These are phyloP conservation scores for Holtermannia corniformis DNA, from an alignment of 768 basidiomycete species.

Conservation along the genomic window DNA sequence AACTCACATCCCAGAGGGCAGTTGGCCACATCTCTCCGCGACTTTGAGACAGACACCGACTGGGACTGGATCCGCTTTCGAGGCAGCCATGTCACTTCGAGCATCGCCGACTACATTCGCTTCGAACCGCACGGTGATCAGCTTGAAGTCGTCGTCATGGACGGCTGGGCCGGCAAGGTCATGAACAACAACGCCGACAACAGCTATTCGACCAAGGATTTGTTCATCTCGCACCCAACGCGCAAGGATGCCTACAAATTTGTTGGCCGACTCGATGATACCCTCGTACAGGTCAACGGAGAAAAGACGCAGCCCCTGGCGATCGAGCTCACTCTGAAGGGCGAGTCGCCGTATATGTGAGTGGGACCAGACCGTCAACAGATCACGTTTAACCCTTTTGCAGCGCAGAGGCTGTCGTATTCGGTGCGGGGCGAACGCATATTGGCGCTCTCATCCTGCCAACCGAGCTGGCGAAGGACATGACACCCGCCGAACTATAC, in stretches of 20 bases:
- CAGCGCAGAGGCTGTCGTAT: constrained; percentile 51
- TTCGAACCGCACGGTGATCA: constrained; percentile 43
- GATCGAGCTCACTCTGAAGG: constrained; percentile 34
- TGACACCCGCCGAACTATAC: too few relatives aligned
- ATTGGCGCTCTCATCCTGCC: constrained; percentile 47
- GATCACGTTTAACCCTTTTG: constrained; percentile 44
- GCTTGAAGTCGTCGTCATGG: constrained; percentile 48
- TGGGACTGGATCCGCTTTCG: constrained; percentile 51
- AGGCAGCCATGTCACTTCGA: constrained; percentile 22
- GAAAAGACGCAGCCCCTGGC: constrained; percentile 48
- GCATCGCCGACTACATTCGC: constrained; percentile 17
- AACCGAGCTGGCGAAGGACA: constrained; percentile 26
- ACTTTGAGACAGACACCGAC: constrained; percentile 47
- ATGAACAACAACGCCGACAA: constrained; percentile 48
- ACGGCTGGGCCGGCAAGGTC: constrained; percentile 49
- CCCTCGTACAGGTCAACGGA: constrained; percentile 44
- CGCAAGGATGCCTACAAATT: constrained; percentile 45
- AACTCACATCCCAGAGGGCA: too few relatives aligned
- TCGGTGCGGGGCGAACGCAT: constrained; percentile 48
- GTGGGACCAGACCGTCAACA: constrained; percentile 47
- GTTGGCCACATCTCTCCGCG: constrained; percentile 48
- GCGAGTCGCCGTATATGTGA: constrained; percentile 4
- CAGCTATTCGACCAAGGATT: constrained; percentile 51
- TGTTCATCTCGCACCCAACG: constrained; percentile 47
- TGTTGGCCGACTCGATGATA: constrained; percentile 51